These are phyloP conservation scores for Colletotrichum zoysiae DNA, from an alignment of 2,329 filamentous ascomycete species.

Conservation along the genomic window DNA sequence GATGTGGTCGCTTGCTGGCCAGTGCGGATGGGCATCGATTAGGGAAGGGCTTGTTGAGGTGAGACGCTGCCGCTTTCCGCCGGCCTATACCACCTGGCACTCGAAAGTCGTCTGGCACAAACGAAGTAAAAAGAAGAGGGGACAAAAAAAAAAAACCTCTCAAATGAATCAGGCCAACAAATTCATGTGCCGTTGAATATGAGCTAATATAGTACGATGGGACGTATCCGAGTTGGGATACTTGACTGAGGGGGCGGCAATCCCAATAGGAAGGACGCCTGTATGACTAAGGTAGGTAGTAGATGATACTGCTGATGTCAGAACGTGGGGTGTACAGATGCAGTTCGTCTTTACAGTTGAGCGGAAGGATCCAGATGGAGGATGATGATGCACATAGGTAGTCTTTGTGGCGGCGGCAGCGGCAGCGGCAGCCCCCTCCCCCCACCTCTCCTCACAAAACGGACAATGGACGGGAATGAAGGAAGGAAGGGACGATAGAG, in stretches of 20 bases:
- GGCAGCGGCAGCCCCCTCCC: slow-evolving; percentile 10
- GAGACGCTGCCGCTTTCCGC: slow-evolving; percentile 18
- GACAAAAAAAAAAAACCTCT: not conserved
- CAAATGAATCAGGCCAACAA: not conserved
- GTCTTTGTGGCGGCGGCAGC: not conserved
- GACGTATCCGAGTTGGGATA: not conserved
- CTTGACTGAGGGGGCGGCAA: slow-evolving; percentile 9
- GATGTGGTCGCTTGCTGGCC: slow-evolving; percentile 19
- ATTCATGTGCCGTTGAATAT: slow-evolving; percentile 17
- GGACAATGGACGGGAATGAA: slow-evolving; percentile 2
- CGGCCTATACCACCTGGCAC: not conserved
- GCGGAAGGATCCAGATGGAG: slow-evolving; percentile 10
- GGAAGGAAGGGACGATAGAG: slow-evolving; percentile 11
- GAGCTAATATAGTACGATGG: not conserved
- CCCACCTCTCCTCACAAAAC: slow-evolving; percentile 9
- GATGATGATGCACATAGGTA: not conserved
- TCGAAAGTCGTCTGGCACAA: not conserved
- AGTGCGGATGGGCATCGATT: slow-evolving; percentile 10
- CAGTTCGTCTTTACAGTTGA: slow-evolving; percentile 22
- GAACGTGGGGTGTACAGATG: not conserved
- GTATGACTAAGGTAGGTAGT: not conserved
- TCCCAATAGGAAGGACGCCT: not conserved
- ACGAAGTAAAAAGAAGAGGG: no score
- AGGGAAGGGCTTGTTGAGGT: not conserved
- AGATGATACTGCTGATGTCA: slow-evolving; percentile 7